Conservation (phyloP, 257 asterid species). For the Capsicum chinense region DNA sequence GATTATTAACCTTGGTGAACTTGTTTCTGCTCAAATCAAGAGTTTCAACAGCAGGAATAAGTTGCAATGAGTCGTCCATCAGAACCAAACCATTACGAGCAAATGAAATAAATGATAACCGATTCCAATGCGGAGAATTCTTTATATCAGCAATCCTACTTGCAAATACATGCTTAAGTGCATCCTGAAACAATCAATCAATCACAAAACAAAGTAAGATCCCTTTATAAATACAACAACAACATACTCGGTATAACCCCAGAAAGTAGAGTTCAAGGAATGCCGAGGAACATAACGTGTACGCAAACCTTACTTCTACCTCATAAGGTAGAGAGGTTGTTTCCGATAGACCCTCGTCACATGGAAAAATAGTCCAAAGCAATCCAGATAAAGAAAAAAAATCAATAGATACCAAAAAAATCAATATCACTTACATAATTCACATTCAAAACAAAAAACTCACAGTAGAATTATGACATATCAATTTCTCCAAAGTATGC, state of each 20-base stretch:
- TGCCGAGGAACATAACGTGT: background rate
- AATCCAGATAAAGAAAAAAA: no score
- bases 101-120: conserved; percentile 84
- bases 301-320: background rate
- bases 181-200: no score
- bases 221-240: no score
- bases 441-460: no score
- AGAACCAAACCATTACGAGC: conserved; percentile 82
- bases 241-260: background rate
- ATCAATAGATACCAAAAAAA: conserved; percentile 51
- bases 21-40: conserved; percentile 95
- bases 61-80: conserved; percentile 97
- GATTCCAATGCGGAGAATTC: conserved; percentile 77
- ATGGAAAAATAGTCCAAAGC: background rate
- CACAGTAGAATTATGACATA: no score
- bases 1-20: conserved; percentile 87
- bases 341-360: background rate
- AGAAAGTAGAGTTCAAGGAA: background rate
- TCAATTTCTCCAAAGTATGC: no score
- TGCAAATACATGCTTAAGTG: no score
- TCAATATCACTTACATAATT: no score
- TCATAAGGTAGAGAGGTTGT: background rate
- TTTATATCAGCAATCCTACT: no score
- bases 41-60: conserved; percentile 85
- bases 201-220: no score